phyloP scores from a whole-genome alignment of 2,329 filamentous ascomycete species.

The Pseudocercospora ulei region DNA sequence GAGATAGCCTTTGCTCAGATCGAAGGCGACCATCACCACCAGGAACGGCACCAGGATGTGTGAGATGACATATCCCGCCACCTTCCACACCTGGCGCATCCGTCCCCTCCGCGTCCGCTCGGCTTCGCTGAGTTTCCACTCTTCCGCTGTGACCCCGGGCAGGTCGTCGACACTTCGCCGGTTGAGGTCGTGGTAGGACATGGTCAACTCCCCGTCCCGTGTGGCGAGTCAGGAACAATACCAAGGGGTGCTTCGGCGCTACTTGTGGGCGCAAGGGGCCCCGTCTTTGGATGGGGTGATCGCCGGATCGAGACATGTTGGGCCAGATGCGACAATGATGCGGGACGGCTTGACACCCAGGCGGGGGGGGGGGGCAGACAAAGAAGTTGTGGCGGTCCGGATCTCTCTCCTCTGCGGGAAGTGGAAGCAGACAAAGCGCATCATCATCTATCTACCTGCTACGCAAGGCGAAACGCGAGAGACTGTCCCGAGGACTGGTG shows the following conservation, averaged over 20 bases:
- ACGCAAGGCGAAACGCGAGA: too few relatives aligned
- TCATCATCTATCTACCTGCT: too few relatives aligned
- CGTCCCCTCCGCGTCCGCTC: background rate
- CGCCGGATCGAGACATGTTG: constrained; percentile 2
- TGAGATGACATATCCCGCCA: constrained; percentile 7
- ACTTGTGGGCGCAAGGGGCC: constrained; percentile 2
- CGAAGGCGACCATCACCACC: constrained; percentile 8
- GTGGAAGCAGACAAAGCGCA: too few relatives aligned
- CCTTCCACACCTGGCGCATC: background rate
- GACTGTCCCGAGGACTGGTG: too few relatives aligned
- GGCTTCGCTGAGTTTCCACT: background rate
- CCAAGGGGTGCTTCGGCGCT: background rate
- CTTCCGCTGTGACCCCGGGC: background rate
- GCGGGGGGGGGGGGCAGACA: background rate
- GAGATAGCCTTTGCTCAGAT: constrained; percentile 7
- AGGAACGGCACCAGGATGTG: constrained; percentile 9
- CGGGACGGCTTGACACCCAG: too few relatives aligned
- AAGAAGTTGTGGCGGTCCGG: background rate
- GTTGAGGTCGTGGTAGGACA: constrained; percentile 5
- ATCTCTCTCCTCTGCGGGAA: background rate
- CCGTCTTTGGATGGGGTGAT: constrained; percentile 4
- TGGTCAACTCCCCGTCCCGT: too few relatives aligned
- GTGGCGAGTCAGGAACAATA: too few relatives aligned
- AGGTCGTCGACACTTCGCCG: background rate
- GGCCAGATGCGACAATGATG: background rate